Evolutionary conservation across 805 yeast species (phyloP).

Genomic region (Lipomyces chichibuensis): DNA sequence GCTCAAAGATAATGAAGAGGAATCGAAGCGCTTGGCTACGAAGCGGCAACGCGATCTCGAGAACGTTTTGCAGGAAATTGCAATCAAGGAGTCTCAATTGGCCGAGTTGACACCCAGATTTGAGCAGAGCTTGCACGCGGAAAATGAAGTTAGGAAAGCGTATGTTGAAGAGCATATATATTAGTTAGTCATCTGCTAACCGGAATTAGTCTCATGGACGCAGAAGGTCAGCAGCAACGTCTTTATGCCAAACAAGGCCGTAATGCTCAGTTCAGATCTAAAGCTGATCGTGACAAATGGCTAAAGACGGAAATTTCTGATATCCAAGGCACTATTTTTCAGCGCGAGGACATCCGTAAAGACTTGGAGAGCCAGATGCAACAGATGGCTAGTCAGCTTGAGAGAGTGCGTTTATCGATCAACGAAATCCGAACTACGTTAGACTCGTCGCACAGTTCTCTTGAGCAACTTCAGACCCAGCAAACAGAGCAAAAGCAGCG

Average conservation of each 20-base stretch:
- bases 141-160: constrained; percentile 27
- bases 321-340: constrained; percentile 43
- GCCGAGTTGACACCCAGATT: constrained; percentile 22
- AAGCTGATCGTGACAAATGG: constrained; percentile 69
- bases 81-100: constrained; percentile 19
- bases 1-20: constrained; percentile 38
- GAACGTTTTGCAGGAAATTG: constrained; percentile 20
- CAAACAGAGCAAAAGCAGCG: constrained; percentile 29
- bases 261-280: constrained; percentile 58
- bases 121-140: constrained; percentile 23
- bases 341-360: constrained; percentile 40
- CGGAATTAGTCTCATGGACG: constrained; percentile 17
- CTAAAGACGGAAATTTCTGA: constrained; percentile 55
- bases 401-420: constrained; percentile 30
- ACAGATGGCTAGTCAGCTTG: constrained; percentile 12
- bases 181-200: not conserved
- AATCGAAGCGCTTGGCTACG: constrained; percentile 34
- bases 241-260: constrained; percentile 74
- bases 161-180: not conserved
- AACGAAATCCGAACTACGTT: constrained; percentile 24
- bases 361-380: constrained; percentile 38
- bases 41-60: constrained; percentile 27
- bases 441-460: constrained; percentile 35
- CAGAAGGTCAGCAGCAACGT: constrained; percentile 37
- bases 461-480: constrained; percentile 27